Conservation (phyloP, 371 early-diverging fungal genomes). For the Actinomortierella ambigua region DNA sequence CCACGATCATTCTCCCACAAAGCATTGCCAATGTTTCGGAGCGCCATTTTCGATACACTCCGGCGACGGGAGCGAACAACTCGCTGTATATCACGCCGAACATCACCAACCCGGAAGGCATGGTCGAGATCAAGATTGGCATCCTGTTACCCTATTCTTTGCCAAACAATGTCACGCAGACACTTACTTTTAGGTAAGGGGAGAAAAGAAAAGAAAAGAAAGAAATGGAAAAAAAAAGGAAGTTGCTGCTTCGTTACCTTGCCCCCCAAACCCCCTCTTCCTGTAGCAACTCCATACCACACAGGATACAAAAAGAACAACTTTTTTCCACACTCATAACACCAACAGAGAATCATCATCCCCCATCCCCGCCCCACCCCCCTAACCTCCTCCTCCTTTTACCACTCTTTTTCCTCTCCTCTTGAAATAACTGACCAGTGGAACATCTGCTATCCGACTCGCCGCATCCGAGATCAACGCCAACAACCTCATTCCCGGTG, state of each 20-base stretch:
- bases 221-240: not conserved
- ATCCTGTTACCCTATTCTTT: constrained; percentile 55
- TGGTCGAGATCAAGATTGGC: constrained; percentile 58
- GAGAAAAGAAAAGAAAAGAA: not conserved
- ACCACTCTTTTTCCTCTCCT: not conserved
- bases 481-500: constrained; percentile 57
- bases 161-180: constrained; percentile 36
- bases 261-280: too few relatives aligned
- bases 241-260: too few relatives aligned
- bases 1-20: constrained; percentile 13
- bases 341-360: too few relatives aligned
- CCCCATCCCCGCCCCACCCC: too few relatives aligned
- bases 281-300: too few relatives aligned
- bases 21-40: constrained; percentile 16
- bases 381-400: not conserved
- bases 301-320: too few relatives aligned
- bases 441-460: constrained; percentile 66
- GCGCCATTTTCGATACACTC: constrained; percentile 21
- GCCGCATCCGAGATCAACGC: constrained; percentile 63
- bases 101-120: constrained; percentile 12
- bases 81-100: constrained; percentile 28
- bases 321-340: too few relatives aligned
- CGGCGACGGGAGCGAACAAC: constrained; percentile 28
- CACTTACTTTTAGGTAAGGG: constrained; percentile 31
- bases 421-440: constrained; percentile 36